These are phyloP conservation scores for Hymenoscyphus fructigenus DNA, from an alignment of 2,329 filamentous ascomycete species.

Conservation along the genomic window DNA sequence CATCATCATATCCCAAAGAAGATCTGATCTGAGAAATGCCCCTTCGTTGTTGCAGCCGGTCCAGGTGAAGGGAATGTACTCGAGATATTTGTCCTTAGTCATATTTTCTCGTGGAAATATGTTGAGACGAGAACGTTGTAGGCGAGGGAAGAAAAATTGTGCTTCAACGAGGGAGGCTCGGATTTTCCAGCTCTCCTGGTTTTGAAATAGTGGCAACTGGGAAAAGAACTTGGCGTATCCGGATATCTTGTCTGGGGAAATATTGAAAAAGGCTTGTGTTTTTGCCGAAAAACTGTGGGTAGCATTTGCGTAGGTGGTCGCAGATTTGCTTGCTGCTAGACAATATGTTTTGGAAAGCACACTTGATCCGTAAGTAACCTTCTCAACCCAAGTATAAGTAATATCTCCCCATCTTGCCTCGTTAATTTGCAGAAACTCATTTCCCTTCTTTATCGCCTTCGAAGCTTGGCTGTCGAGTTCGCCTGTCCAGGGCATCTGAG, in stretches of 20 bases:
- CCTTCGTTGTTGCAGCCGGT: background rate
- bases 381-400: constrained; percentile 11
- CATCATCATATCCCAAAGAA: constrained; percentile 8
- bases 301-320: background rate
- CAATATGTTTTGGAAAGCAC: background rate
- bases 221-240: background rate
- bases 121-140: background rate
- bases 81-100: constrained; percentile 1
- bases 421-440: background rate
- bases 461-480: no score
- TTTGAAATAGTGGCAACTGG: background rate
- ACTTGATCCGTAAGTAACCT: constrained; percentile 2
- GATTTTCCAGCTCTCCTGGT: background rate
- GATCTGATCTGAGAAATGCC: background rate
- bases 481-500: no score
- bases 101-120: constrained; percentile 1
- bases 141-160: background rate
- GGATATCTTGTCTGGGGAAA: background rate
- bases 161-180: background rate
- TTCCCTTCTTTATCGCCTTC: background rate
- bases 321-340: background rate
- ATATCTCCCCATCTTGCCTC: background rate
- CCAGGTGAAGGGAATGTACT: constrained; percentile 11
- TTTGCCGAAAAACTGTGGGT: background rate
- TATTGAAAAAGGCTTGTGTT: background rate